Conservation (phyloP, 2,329 filamentous ascomycete species). For the Penicillium frequentans region DNA sequence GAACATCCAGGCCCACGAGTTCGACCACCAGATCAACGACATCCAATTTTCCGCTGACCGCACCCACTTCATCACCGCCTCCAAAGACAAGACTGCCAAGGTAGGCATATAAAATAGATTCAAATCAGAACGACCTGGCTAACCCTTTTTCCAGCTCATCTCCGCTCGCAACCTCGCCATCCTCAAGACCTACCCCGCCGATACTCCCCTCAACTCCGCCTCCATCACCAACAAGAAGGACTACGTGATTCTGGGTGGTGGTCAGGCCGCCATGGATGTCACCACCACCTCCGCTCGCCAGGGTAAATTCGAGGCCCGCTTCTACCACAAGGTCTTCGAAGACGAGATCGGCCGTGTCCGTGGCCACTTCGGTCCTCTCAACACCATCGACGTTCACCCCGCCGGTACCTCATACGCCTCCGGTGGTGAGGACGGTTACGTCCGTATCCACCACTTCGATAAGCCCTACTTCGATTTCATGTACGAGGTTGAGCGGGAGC, state of each 20-base stretch:
- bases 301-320: slow-evolving; percentile 98
- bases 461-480: slow-evolving; percentile 98
- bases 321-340: slow-evolving; percentile 99
- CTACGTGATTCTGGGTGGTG: slow-evolving; percentile 95
- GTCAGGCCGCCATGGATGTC: slow-evolving; percentile 98
- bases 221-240: slow-evolving; percentile 94
- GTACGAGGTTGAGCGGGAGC: slow-evolving; percentile 96
- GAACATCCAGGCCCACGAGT: slow-evolving; percentile 82
- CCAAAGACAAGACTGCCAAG: slow-evolving; percentile 97
- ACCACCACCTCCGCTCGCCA: slow-evolving; percentile 90
- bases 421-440: slow-evolving; percentile 97
- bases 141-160: slow-evolving; percentile 60
- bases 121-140: slow-evolving; percentile 6
- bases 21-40: slow-evolving; percentile 80
- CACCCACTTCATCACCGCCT: slow-evolving; percentile 97
- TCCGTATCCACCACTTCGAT: slow-evolving; percentile 97
- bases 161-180: slow-evolving; percentile 83
- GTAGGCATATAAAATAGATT: slow-evolving; percentile 43
- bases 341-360: slow-evolving; percentile 97
- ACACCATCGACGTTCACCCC: slow-evolving; percentile 93
- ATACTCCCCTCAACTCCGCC: slow-evolving; percentile 95
- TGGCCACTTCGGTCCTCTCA: slow-evolving; percentile 94
- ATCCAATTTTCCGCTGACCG: slow-evolving; percentile 92
- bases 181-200: slow-evolving; percentile 87
- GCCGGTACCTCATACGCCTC: slow-evolving; percentile 90